Evolutionary conservation across 2,329 filamentous ascomycete species (phyloP), one percentile per base, ranked within the genome.

Genomic region (Curvularia lunata): DNA sequence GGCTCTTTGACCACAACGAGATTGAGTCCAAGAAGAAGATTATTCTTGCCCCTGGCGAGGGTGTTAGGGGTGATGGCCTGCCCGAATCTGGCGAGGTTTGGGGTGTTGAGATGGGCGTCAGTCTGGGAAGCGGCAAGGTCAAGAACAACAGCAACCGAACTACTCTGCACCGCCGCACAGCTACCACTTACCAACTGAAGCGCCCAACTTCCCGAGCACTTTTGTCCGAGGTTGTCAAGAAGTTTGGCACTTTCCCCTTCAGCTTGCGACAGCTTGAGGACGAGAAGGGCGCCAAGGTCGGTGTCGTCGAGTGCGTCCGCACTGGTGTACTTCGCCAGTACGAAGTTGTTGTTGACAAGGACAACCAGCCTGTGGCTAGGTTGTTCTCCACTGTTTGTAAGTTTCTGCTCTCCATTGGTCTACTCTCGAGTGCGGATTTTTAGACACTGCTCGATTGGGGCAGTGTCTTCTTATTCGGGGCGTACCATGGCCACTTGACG

Each of bases 11-110:
- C 75, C 91, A 91, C 78, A 97, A 98, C 80, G 95, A 99, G 80
- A 98, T 99, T 65, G 95, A 99, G 83, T 91, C 91, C 72, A 88
- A 90, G 84, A 97, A 97, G 88, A 98, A 97, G 87, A 97, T 99
- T 74, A 95, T 99, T 67, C 83, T 99, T 56, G 86, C 92, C 23
- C 91, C 92, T 32, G 86, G 88, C 50, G 92, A 97, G 72, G 91
- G 91, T 65, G 88, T 90, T 75, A 96, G 92, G 83, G 94, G 94
- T 56, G 95, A 99, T 61, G 95, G 95, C 73, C 79, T 87, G 56
- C 91, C 95, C 56, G 94, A 96, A 74, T 82, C 96, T 56, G 90
- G 91, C 67, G 95, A 99, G 77, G 93, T 96, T 61, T 99, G 95
- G 95, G 95, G 95, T 79, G 91, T 99, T 54, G 95, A 99, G 84